Evolutionary conservation across 2,329 filamentous ascomycete species (phyloP).

Genomic region (Calonectria montana): DNA sequence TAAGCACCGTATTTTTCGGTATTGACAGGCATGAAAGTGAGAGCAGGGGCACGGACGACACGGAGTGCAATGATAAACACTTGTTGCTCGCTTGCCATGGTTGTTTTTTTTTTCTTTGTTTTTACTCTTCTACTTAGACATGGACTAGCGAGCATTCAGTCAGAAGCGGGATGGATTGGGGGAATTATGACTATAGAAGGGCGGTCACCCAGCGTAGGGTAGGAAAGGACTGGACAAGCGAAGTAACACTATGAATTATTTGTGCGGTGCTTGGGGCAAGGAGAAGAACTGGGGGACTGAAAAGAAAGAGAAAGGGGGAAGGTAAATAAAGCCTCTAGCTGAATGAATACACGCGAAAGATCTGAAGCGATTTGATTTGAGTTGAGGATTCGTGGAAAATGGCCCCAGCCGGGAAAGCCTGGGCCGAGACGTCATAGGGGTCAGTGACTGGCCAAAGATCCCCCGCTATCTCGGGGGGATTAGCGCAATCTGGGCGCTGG

Average conservation of each 20-base stretch:
- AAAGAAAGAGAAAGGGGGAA: not conserved
- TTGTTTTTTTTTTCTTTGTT: conserved; percentile 22
- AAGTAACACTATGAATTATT: not conserved
- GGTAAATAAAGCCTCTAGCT: not conserved
- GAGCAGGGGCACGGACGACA: not conserved
- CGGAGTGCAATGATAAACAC: conserved; percentile 28
- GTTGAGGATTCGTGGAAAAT: not conserved
- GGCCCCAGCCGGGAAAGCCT: not conserved
- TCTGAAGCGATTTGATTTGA: not conserved
- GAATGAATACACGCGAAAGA: not conserved
- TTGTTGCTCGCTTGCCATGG: conserved; percentile 9
- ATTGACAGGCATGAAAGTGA: not conserved
- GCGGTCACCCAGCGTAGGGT: conserved; percentile 31
- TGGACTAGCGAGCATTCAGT: conserved; percentile 30
- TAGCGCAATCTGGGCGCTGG: conserved; percentile 22
- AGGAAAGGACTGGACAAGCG: not conserved
- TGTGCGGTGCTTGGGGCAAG: not conserved
- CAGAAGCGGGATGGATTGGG: conserved; percentile 27
- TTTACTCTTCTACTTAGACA: conserved; percentile 39
- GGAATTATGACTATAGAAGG: conserved; percentile 39
- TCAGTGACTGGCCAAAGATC: conserved; percentile 1
- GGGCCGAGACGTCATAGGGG: not conserved
- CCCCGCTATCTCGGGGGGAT: conserved; percentile 14
- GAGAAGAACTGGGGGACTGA: not conserved
- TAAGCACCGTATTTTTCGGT: not conserved